Percentiles rank a stretch among this genome's conserved stretches.
phyloP scores from a whole-genome alignment of 768 basidiomycete genomes.

The Macrolepiota albuminosa region DNA sequence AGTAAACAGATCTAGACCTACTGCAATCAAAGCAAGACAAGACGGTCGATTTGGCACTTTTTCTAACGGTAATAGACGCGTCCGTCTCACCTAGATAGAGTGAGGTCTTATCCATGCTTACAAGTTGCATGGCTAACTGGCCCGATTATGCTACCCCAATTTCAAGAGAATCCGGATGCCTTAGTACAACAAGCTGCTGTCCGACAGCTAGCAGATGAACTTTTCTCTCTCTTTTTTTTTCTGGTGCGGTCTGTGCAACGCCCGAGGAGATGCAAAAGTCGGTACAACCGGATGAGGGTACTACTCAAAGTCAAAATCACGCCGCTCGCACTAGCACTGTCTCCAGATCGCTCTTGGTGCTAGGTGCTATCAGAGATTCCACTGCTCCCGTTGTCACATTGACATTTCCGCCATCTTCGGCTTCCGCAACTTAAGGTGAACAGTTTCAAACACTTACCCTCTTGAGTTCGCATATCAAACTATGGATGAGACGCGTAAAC shows the following conservation, averaged over 20 bases:
- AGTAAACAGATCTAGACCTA: conserved; percentile 17
- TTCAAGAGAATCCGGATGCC: conserved; percentile 4
- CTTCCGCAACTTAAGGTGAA: not conserved
- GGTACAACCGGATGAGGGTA: conserved; percentile 37
- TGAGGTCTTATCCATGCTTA: conserved; percentile 40
- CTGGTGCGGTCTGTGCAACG: conserved; percentile 14
- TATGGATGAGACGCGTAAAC: not conserved
- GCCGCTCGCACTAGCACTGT: conserved; percentile 38
- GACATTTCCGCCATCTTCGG: not conserved
- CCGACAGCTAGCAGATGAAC: conserved; percentile 36
- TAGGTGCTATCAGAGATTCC: conserved; percentile 17
- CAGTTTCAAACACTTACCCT: not conserved
- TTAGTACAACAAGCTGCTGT: conserved; percentile 32
- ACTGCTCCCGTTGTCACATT: conserved; percentile 15
- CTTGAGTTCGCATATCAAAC: not conserved
- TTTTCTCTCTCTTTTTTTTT: conserved; percentile 15
- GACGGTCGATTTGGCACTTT: conserved; percentile 23
- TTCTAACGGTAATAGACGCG: conserved; percentile 20
- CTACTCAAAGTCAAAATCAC: conserved; percentile 38
- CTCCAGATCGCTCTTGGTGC: conserved; percentile 17
- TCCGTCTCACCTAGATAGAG: conserved; percentile 33
- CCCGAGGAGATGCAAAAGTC: conserved; percentile 29
- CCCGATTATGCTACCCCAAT: conserved; percentile 25
- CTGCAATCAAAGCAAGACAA: conserved; percentile 20
- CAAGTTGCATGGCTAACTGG: conserved; percentile 40